Evolutionary conservation across 2,329 filamentous ascomycete genomes (phyloP).

Genomic region (Cladosporium sp.): DNA sequence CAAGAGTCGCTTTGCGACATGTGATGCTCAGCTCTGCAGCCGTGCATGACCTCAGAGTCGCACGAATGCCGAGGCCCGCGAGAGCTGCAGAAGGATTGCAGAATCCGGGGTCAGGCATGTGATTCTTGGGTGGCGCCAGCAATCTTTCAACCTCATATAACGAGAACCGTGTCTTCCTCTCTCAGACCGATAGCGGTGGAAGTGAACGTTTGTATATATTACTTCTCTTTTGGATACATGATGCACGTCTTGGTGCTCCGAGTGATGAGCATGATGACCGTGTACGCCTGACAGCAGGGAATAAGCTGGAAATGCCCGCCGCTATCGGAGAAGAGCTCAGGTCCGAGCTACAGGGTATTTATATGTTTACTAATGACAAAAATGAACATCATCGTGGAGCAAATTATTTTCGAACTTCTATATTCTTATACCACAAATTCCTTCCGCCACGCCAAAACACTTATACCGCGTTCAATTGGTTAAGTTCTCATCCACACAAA

Average conservation of each 20-base stretch:
- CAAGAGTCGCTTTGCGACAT: not conserved
- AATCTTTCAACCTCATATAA: no score
- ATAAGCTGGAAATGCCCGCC: slow-evolving; percentile 5
- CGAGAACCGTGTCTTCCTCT: no score
- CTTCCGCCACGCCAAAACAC: no score
- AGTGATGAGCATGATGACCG: no score
- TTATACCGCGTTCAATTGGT: no score
- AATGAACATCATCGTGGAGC: not conserved
- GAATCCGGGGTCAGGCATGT: slow-evolving; percentile 5
- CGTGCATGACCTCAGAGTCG: slow-evolving; percentile 1
- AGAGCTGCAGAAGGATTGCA: not conserved
- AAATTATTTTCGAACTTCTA: no score
- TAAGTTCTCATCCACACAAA: not conserved
- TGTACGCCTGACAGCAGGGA: not conserved
- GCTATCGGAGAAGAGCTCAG: slow-evolving; percentile 9
- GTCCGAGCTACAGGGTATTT: not conserved
- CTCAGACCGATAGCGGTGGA: no score
- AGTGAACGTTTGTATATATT: no score
- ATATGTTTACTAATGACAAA: slow-evolving; percentile 9
- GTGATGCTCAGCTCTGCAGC: not conserved
- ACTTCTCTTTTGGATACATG: no score
- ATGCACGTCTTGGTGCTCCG: no score
- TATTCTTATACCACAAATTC: no score
- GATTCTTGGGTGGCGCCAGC: not conserved
- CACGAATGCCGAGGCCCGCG: not conserved